Evolutionary conservation across 306 rosid genomes (phyloP), one percentile per base, ranked within the genome.

Genomic region (Dalbergia oliveri): DNA sequence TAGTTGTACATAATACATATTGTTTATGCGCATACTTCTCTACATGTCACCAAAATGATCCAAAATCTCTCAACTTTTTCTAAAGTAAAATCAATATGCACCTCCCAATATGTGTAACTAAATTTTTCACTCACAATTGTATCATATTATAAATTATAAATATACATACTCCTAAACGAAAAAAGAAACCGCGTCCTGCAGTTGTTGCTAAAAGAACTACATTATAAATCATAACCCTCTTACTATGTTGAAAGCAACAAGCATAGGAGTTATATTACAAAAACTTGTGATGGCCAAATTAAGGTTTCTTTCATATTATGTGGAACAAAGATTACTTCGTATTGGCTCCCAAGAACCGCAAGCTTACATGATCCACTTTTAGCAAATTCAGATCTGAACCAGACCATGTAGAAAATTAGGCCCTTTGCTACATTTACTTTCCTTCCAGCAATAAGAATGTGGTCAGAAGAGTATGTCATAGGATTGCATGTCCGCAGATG

Each of bases 391-490:
- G 19, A 79, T 6, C 43, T 59, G 34, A 45, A 54, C 34, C 39
- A 53, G 45, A 56, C 47, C 50, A 4, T 49, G 41, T 39, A 35
- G 41, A 41, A 58, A 37, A 44, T 14, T 18, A 56, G 15, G 68
- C 54, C 34, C 21, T 39, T 39, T 9, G 68, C 61, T 39, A 31
- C 73, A 50, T 51, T 58, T 8, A 69, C 44, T 34, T 43, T 79
- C 18, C 75, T 69, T 69, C 51, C 70, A 21, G 53, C 57, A 12
- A 33, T 26, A 21, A 19, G 9, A 51, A 60, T 59, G n/a, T 11
- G 35, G 66, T 67, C 76, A 81, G 60, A 19, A 37, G 78, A 69
- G 73, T 74, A 62, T 47, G 68, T 41, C 31, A 8, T 53, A 12
- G 62, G 16, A 50, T 54, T 51, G 58, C 78, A n/a, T 39, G 62